Evolutionary conservation across 768 basidiomycete genomes (phyloP).

Genomic region (Termitomyces sp.): DNA sequence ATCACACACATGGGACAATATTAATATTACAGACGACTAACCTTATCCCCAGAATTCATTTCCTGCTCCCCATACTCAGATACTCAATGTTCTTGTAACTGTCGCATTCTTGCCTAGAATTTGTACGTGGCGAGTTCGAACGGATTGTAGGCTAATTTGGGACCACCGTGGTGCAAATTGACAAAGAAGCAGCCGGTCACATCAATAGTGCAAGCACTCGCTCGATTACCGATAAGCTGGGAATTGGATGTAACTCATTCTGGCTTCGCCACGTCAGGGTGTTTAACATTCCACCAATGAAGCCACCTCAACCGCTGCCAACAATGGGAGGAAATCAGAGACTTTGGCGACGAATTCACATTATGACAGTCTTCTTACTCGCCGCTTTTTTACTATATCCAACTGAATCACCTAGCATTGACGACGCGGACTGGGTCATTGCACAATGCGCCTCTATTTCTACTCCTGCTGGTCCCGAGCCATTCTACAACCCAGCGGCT

Average conservation of each 20-base stretch:
- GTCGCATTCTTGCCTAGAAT: background rate
- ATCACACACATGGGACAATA: too few relatives aligned
- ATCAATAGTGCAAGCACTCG: background rate
- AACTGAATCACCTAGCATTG: background rate
- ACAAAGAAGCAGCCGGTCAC: background rate
- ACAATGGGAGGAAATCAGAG: background rate
- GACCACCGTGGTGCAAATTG: background rate
- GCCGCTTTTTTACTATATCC: background rate
- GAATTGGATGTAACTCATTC: background rate
- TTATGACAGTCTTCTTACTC: background rate
- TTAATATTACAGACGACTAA: background rate
- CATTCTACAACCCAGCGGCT: slow-evolving; percentile 1
- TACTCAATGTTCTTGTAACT: background rate
- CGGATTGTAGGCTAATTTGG: background rate
- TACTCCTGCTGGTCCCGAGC: slow-evolving; percentile 11
- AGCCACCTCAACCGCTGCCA: background rate
- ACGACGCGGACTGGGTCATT: background rate
- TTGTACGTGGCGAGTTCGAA: background rate
- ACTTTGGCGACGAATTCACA: background rate
- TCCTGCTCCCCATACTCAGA: background rate
- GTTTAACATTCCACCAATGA: slow-evolving; percentile 4
- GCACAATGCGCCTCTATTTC: slow-evolving; percentile 10
- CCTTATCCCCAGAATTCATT: background rate
- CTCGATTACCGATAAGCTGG: background rate
- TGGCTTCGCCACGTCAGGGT: background rate